phyloP scores from a whole-genome alignment of 2,329 filamentous ascomycete species.

The Botrytis porri region DNA sequence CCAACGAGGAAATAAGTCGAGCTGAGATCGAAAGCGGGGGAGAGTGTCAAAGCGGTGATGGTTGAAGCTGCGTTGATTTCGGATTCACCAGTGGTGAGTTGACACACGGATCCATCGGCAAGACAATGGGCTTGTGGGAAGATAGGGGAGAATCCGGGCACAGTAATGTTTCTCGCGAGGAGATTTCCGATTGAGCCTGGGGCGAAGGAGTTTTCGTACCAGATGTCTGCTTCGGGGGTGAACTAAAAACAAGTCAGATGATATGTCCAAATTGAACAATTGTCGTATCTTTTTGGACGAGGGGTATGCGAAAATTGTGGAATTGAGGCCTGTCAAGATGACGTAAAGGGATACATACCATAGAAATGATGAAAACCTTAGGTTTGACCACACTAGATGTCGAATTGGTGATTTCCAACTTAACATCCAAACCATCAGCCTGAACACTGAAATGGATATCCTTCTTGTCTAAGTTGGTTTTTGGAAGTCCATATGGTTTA shows the following conservation, averaged over 20 bases:
- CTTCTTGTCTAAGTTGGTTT: conserved; percentile 2
- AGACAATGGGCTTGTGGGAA: conserved; percentile 66
- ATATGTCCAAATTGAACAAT: not conserved
- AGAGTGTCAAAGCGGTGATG: conserved; percentile 61
- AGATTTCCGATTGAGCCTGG: conserved; percentile 52
- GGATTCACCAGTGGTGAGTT: conserved; percentile 64
- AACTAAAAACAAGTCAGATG: conserved; percentile 47
- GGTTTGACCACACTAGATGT: conserved; percentile 39
- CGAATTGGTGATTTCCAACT: conserved; percentile 6
- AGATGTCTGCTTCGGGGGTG: conserved; percentile 57
- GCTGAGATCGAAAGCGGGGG: conserved; percentile 59
- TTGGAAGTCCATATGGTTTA: conserved; percentile 10
- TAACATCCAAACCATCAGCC: conserved; percentile 10
- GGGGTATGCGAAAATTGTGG: not conserved
- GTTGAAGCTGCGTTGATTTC: conserved; percentile 74
- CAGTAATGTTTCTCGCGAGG: conserved; percentile 53
- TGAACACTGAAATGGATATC: conserved; percentile 13
- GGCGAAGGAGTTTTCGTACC: conserved; percentile 52
- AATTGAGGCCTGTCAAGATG: not conserved
- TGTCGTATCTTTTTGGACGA: not conserved
- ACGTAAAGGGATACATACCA: conserved; percentile 45
- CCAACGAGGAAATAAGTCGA: conserved; percentile 68
- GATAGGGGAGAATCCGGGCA: conserved; percentile 62
- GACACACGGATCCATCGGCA: conserved; percentile 58
- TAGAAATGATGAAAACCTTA: conserved; percentile 61